A percentile compares a stretch with the other conserved stretches of the same genome.
Conservation (phyloP, 2,329 filamentous ascomycete genomes). For the Capronia coronata region DNA sequence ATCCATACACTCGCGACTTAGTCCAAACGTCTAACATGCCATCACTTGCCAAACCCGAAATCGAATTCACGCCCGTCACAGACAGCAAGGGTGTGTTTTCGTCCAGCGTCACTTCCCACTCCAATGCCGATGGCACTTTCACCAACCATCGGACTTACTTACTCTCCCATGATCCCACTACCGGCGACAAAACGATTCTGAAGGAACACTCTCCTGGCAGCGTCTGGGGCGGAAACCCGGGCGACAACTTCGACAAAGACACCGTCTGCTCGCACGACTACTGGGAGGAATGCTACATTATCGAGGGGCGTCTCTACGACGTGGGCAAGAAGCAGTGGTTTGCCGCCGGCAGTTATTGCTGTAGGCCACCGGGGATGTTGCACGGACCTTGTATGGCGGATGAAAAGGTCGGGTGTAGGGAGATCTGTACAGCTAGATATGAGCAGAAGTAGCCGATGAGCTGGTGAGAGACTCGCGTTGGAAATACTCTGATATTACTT, state of each 20-base stretch:
- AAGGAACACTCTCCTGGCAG: conserved; percentile 8
- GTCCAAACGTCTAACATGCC: neutral
- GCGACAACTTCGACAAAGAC: conserved; percentile 8
- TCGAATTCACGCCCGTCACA: conserved; percentile 2
- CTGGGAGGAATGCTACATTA: conserved; percentile 10
- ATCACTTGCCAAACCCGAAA: conserved; percentile 3
- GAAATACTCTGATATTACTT: too few relatives aligned
- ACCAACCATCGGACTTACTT: conserved; percentile 5
- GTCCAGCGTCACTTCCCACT: conserved; percentile 1
- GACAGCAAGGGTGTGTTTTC: conserved; percentile 4
- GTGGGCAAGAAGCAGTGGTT: conserved; percentile 10
- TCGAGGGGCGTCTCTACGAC: conserved; percentile 5
- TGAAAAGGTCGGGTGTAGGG: conserved; percentile 3
- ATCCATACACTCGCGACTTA: neutral
- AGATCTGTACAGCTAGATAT: conserved; percentile 6
- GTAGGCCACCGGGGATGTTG: conserved; percentile 8
- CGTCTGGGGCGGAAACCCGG: conserved; percentile 2
- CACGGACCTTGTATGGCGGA: conserved; percentile 6
- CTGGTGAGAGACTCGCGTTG: too few relatives aligned
- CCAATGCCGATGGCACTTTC: conserved; percentile 1
- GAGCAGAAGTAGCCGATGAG: conserved; percentile 1
- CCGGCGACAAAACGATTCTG: conserved; percentile 4
- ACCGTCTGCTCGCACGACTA: conserved; percentile 8
- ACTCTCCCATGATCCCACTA: conserved; percentile 3
- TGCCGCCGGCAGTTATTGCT: conserved; percentile 6